A percentile compares a stretch with the other conserved stretches of the same genome.
These are phyloP conservation scores for Rugonectria rugulosa DNA, from an alignment of 2,329 filamentous ascomycete species.

Conservation along the genomic window DNA sequence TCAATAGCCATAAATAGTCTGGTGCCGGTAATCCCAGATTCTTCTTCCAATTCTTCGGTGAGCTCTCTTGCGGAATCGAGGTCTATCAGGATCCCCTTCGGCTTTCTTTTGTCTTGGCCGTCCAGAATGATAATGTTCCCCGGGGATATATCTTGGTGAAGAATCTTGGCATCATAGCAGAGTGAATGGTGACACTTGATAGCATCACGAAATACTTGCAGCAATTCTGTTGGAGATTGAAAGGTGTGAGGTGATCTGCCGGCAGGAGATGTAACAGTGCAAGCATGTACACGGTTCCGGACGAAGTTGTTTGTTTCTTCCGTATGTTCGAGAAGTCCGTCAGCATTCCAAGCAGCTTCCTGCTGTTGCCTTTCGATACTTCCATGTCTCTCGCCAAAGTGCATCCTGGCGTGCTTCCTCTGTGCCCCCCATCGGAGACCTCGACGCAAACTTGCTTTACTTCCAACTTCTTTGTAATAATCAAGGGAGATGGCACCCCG, in stretches of 20 bases:
- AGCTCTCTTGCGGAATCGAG: too few relatives aligned
- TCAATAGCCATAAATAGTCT: too few relatives aligned
- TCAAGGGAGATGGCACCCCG: conserved; percentile 41
- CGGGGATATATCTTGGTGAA: too few relatives aligned
- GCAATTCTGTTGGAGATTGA: conserved; percentile 21
- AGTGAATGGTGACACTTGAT: conserved; percentile 32
- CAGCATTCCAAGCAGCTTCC: not conserved
- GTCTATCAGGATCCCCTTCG: too few relatives aligned
- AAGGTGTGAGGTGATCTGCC: conserved; percentile 30
- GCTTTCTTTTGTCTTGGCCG: too few relatives aligned
- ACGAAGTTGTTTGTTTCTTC: conserved; percentile 21
- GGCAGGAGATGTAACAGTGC: conserved; percentile 29
- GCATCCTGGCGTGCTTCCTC: conserved; percentile 16
- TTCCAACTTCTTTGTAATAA: conserved; percentile 33
- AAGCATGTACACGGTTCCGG: conserved; percentile 30
- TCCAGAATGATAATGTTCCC: conserved; percentile 35
- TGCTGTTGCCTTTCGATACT: conserved; percentile 13
- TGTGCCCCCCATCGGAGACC: conserved; percentile 24
- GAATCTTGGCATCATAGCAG: too few relatives aligned
- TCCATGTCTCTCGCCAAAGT: conserved; percentile 4
- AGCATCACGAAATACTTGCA: conserved; percentile 28
- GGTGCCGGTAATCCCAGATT: too few relatives aligned
- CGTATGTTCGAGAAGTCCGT: conserved; percentile 20
- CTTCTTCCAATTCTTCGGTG: too few relatives aligned
- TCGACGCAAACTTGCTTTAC: conserved; percentile 26